phyloP scores from a whole-genome alignment of 495 filamentous ascomycete genomes.

The Xylaria curta region DNA sequence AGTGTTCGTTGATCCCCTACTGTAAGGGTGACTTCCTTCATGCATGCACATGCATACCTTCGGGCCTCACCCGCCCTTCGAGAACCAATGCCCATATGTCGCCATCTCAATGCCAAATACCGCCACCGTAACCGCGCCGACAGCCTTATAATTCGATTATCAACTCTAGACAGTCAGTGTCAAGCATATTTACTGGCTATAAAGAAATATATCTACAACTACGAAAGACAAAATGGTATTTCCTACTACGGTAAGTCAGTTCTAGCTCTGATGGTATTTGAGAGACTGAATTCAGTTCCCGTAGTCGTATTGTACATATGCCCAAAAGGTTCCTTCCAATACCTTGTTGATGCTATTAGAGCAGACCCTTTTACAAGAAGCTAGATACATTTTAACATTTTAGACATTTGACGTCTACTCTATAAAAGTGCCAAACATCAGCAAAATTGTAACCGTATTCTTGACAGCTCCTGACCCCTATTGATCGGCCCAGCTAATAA shows the following conservation, averaged over 20 bases:
- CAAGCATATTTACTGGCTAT: too few relatives aligned
- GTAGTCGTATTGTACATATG: neutral
- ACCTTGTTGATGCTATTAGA: neutral
- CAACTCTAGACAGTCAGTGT: neutral
- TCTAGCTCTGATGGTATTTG: neutral
- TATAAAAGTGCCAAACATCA: neutral
- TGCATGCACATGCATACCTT: neutral
- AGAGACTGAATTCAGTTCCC: neutral
- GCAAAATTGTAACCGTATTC: neutral
- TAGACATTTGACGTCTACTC: neutral
- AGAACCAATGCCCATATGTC: neutral
- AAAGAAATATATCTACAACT: too few relatives aligned
- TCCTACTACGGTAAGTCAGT: neutral
- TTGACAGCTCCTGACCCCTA: neutral
- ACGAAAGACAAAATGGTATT: too few relatives aligned
- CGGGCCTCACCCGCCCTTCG: neutral
- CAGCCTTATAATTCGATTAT: neutral
- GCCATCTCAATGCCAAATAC: neutral
- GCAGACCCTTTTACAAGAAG: neutral
- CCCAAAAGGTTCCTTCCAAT: neutral
- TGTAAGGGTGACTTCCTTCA: neutral
- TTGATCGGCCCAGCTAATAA: neutral
- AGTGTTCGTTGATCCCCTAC: neutral
- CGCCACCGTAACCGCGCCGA: neutral
- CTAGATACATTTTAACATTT: neutral